phyloP scores from a whole-genome alignment of 768 basidiomycete genomes.

The Ramaria rubella region DNA sequence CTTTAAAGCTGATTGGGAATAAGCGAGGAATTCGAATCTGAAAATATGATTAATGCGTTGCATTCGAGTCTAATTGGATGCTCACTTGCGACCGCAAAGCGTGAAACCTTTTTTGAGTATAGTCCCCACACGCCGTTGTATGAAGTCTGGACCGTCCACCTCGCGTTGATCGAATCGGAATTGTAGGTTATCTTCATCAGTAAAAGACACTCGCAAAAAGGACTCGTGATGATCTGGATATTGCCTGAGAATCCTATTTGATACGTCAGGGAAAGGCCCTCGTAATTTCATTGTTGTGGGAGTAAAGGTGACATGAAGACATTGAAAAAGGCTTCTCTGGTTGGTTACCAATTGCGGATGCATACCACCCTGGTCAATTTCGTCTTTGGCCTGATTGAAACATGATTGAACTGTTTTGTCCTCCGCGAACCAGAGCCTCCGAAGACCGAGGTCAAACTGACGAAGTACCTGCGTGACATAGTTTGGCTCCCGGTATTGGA shows the following conservation, averaged over 20 bases:
- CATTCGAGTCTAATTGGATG: neutral
- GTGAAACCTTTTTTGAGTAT: constrained; percentile 40
- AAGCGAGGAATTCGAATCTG: constrained; percentile 59
- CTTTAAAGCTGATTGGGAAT: constrained; percentile 70
- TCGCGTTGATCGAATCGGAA: constrained; percentile 49
- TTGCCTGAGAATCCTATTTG: constrained; percentile 54
- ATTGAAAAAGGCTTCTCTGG: constrained; percentile 33
- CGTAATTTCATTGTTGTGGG: constrained; percentile 48
- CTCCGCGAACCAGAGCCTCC: constrained; percentile 6
- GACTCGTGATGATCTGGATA: constrained; percentile 42
- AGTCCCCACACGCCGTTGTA: constrained; percentile 40
- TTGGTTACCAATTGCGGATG: neutral
- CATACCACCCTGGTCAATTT: neutral
- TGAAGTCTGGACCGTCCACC: constrained; percentile 44
- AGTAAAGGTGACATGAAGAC: constrained; percentile 43
- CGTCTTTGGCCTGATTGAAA: neutral
- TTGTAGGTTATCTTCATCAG: constrained; percentile 49
- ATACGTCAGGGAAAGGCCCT: constrained; percentile 52
- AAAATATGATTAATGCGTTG: neutral
- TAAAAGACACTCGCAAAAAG: constrained; percentile 59
- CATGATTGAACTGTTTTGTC: neutral
- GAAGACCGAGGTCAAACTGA: constrained; percentile 27
- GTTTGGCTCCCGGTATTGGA: constrained; percentile 24
- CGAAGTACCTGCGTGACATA: constrained; percentile 38
- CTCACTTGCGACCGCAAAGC: constrained; percentile 40